A percentile compares a stretch with the other conserved stretches of the same genome.
These are phyloP conservation scores for Penicillium digitatum DNA, from an alignment of 2,329 filamentous ascomycete species.

Conservation along the genomic window DNA sequence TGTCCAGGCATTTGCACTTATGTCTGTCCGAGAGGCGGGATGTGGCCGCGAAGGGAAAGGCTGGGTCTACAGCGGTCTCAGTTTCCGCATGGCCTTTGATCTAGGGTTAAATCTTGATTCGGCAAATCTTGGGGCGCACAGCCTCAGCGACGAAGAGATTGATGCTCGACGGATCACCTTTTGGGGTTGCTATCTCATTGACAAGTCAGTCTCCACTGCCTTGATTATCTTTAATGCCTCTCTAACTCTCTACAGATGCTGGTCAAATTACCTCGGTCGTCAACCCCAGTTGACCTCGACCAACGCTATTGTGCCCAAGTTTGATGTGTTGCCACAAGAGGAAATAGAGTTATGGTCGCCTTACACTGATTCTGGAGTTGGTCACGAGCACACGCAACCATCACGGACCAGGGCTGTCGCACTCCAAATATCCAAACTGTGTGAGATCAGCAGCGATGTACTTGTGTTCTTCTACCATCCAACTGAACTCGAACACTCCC, in stretches of 20 bases:
- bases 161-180: slow-evolving; percentile 90
- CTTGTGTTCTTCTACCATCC: slow-evolving; percentile 90
- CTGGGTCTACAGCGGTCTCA: slow-evolving; percentile 98
- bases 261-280: slow-evolving; percentile 94
- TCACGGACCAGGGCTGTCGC: slow-evolving; percentile 77
- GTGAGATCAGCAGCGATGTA: slow-evolving; percentile 90
- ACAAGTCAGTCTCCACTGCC: slow-evolving; percentile 59
- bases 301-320: slow-evolving; percentile 79
- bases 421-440: slow-evolving; percentile 75
- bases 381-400: slow-evolving; percentile 69
- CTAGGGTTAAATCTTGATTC: slow-evolving; percentile 86
- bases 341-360: slow-evolving; percentile 83
- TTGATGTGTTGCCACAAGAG: slow-evolving; percentile 85
- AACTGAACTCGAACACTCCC: slow-evolving; percentile 54
- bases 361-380: slow-evolving; percentile 78
- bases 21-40: slow-evolving; percentile 94
- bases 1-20: slow-evolving; percentile 86
- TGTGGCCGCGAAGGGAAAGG: slow-evolving; percentile 92
- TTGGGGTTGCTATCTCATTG: slow-evolving; percentile 97
- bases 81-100: slow-evolving; percentile 94
- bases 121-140: slow-evolving; percentile 58
- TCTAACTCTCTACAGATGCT: slow-evolving; percentile 55
- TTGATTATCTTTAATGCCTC: background rate
- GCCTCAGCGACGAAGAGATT: slow-evolving; percentile 73
- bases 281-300: slow-evolving; percentile 78